Evolutionary conservation across 306 rosid genomes (phyloP), one percentile per base, ranked within the genome.

Genomic region (Prunus kanzakura): DNA sequence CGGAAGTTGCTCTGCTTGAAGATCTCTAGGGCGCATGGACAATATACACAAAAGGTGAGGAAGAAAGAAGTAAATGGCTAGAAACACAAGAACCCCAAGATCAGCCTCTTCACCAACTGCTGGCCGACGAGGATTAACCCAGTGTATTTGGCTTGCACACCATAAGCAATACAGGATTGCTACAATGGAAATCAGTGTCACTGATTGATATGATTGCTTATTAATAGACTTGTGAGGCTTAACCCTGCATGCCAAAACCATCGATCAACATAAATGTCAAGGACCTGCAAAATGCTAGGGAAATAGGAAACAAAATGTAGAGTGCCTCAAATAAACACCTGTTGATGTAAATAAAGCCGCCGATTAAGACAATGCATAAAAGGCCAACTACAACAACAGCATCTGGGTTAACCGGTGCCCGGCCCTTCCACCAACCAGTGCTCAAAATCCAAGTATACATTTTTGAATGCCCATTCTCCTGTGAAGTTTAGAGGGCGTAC

Each of bases 21-120:
- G 69, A 74, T 82, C 89, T 78, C 85, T 86, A 10, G 87, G 76
- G 81, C 83, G 30, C 91, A 88, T 83, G 62, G 97, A 90, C 71
- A 72, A 69, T 62, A 90, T 87, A 80, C 97, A 90, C 75, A 92
- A 76, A 77, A 79, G 70, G 30, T 87, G 88, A 66, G 97, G 97
- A 64, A 90, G 86, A 80, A 88, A 88, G 55, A 91, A 85, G 75
- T 79, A 93, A 3, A 51, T 9, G 62, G 88, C 90, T 57, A 91
- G 82, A 68, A 93, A 93, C 55, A 91, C 83, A 11, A 93, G 67
- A 83, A 91, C 94, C 67, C 98, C 97, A 18, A 90, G 96, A 81
- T 93, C 98, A 32, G 98, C 97, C 80, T 93, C 98, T 91, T 93
- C 97, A 13, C 97, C 97, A 56, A 91, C 88, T 0, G 98, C 93